phyloP scores from a whole-genome alignment of 1,284 basidiomycete species.

The Termitomyces sp. region DNA sequence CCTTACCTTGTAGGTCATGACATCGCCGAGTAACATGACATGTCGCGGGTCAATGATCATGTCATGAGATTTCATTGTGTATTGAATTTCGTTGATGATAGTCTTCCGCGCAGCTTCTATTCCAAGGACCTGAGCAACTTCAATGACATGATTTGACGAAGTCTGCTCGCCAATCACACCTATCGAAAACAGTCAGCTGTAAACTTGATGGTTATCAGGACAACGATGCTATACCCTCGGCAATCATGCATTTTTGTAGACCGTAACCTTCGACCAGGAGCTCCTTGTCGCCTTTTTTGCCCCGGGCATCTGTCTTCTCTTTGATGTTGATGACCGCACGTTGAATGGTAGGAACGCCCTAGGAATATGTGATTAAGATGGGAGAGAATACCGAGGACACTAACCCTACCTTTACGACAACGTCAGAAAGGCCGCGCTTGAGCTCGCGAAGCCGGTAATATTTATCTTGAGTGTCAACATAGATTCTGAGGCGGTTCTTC shows the following conservation, averaged over 20 bases:
- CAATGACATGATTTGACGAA: slow-evolving; percentile 96
- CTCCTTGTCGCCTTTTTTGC: slow-evolving; percentile 81
- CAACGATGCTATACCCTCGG: slow-evolving; percentile 66
- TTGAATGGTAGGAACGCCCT: slow-evolving; percentile 83
- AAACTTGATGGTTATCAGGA: not conserved
- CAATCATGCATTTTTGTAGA: slow-evolving; percentile 95
- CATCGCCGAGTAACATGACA: slow-evolving; percentile 97
- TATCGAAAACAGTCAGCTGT: slow-evolving; percentile 25
- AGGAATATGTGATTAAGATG: not conserved
- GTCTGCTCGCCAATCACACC: slow-evolving; percentile 92
- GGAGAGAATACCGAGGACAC: not conserved
- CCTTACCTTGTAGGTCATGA: slow-evolving; percentile 94
- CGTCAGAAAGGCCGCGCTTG: slow-evolving; percentile 74
- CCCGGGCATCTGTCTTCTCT: slow-evolving; percentile 70
- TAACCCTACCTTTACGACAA: slow-evolving; percentile 78
- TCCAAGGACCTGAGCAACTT: slow-evolving; percentile 90
- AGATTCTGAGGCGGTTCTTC: slow-evolving; percentile 82
- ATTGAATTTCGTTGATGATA: slow-evolving; percentile 96
- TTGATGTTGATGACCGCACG: slow-evolving; percentile 92
- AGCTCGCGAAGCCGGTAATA: slow-evolving; percentile 86
- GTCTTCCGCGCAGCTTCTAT: slow-evolving; percentile 95
- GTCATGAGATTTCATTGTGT: slow-evolving; percentile 96
- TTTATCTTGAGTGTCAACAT: slow-evolving; percentile 80
- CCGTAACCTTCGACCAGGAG: slow-evolving; percentile 96
- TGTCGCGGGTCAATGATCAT: slow-evolving; percentile 99